phyloP scores from a whole-genome alignment of 2,329 filamentous ascomycete species.

The Scleromitrula shiraiana region DNA sequence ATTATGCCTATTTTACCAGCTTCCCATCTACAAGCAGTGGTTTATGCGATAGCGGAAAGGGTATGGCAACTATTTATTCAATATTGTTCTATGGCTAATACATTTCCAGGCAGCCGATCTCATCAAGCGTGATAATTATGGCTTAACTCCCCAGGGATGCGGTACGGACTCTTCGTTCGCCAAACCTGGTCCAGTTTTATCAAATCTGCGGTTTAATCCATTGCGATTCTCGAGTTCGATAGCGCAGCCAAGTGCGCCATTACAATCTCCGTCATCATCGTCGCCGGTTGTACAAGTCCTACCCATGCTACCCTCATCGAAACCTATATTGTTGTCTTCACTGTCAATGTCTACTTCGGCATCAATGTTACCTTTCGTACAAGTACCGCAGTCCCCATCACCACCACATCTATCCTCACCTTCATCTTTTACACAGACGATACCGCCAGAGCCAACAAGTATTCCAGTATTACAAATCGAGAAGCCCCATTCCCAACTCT shows the following conservation, averaged over 20 bases:
- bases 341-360: neutral
- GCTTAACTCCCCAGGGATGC: constrained; percentile 12
- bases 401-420: neutral
- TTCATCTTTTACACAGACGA: neutral
- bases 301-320: neutral
- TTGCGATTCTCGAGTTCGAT: neutral
- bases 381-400: neutral
- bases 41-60: constrained; percentile 21
- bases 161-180: constrained; percentile 5
- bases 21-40: constrained; percentile 14
- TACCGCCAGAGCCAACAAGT: neutral
- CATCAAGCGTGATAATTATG: constrained; percentile 20
- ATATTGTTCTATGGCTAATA: neutral
- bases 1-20: constrained; percentile 17
- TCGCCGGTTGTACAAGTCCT: neutral
- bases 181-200: constrained; percentile 6
- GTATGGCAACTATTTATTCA: constrained; percentile 17
- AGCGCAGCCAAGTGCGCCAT: neutral
- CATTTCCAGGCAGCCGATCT: constrained; percentile 20
- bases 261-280: neutral
- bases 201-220: constrained; percentile 1
- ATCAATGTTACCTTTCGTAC: neutral
- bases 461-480: neutral
- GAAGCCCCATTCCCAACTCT: neutral
- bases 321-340: neutral